Evolutionary conservation across 2,329 filamentous ascomycete genomes (phyloP).

Genomic region (Ramularia collo-cygni): DNA sequence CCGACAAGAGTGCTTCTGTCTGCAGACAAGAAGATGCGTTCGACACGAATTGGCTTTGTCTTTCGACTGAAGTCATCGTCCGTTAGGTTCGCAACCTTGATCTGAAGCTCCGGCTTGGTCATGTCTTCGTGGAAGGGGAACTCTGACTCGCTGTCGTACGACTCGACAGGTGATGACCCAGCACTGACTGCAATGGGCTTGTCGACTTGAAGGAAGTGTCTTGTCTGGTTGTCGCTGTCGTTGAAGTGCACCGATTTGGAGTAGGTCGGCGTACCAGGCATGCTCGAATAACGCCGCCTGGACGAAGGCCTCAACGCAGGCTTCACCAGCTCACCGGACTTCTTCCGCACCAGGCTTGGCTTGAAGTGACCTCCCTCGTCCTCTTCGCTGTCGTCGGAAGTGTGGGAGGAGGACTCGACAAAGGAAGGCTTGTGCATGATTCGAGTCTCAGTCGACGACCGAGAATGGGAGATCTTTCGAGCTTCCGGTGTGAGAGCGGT

Average conservation of each 20-base stretch:
- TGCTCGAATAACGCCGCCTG: slow-evolving; percentile 81
- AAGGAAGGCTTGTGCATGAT: slow-evolving; percentile 38
- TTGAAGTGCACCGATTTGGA: slow-evolving; percentile 98
- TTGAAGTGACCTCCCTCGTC: slow-evolving; percentile 46
- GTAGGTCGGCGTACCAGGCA: slow-evolving; percentile 94
- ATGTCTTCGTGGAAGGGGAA: slow-evolving; percentile 69
- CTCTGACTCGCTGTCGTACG: slow-evolving; percentile 78
- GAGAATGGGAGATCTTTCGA: slow-evolving; percentile 55
- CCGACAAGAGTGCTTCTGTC: slow-evolving; percentile 86
- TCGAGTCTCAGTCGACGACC: slow-evolving; percentile 53
- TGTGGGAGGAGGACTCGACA: slow-evolving; percentile 38
- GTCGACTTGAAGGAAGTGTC: slow-evolving; percentile 92
- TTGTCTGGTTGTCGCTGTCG: slow-evolving; percentile 88
- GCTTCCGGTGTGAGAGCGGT: slow-evolving; percentile 47
- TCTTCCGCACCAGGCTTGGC: slow-evolving; percentile 93
- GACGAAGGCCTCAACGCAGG: slow-evolving; percentile 78
- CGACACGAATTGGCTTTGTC: slow-evolving; percentile 65
- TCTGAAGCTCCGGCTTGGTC: slow-evolving; percentile 71
- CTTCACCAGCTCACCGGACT: slow-evolving; percentile 92
- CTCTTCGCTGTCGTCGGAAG: slow-evolving; percentile 47
- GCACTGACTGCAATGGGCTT: slow-evolving; percentile 93
- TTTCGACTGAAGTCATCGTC: slow-evolving; percentile 56
- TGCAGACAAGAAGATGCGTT: slow-evolving; percentile 76
- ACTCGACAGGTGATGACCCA: slow-evolving; percentile 82
- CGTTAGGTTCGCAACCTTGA: slow-evolving; percentile 78